Percentiles rank a stretch among this genome's conserved stretches.
phyloP scores from a whole-genome alignment of 1,284 basidiomycete genomes.

The Apiotrichum gracile region DNA sequence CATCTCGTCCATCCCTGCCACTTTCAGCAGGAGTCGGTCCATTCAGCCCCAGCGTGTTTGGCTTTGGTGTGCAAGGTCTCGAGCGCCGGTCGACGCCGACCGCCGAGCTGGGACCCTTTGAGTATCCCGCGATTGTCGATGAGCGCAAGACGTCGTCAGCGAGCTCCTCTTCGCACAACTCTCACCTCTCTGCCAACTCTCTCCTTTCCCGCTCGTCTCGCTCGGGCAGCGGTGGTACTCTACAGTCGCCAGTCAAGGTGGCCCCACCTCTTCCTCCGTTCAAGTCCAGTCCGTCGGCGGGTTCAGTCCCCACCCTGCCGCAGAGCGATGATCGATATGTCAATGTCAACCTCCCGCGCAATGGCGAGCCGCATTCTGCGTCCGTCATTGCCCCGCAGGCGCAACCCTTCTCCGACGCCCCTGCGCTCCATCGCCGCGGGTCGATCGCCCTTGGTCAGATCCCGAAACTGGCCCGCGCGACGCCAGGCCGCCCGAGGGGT shows the following conservation, averaged over 20 bases:
- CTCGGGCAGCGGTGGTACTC: no score
- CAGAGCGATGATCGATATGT: background rate
- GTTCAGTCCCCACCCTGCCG: background rate
- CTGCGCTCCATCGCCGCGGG: slow-evolving; percentile 5
- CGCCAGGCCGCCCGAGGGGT: background rate
- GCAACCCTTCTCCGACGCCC: background rate
- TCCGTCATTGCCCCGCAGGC: background rate
- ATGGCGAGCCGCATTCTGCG: background rate
- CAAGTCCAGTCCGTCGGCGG: background rate
- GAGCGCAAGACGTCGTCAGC: background rate
- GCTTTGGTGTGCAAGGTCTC: background rate
- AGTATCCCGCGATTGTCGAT: slow-evolving; percentile 20
- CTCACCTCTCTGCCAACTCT: background rate
- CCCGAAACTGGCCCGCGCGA: slow-evolving; percentile 4
- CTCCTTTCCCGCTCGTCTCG: background rate
- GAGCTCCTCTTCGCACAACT: background rate
- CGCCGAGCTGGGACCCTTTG: slow-evolving; percentile 31
- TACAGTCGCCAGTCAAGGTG: background rate
- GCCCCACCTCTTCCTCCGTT: background rate
- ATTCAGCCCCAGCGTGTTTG: background rate
- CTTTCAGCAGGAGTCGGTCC: background rate
- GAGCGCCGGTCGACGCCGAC: slow-evolving; percentile 22
- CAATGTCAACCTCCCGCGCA: background rate
- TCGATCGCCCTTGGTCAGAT: slow-evolving; percentile 15
- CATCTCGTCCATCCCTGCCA: background rate